Evolutionary conservation across 495 filamentous ascomycete genomes (phyloP), one percentile per base, ranked within the genome.

Genomic region (Lasiosphaeris hirsuta): DNA sequence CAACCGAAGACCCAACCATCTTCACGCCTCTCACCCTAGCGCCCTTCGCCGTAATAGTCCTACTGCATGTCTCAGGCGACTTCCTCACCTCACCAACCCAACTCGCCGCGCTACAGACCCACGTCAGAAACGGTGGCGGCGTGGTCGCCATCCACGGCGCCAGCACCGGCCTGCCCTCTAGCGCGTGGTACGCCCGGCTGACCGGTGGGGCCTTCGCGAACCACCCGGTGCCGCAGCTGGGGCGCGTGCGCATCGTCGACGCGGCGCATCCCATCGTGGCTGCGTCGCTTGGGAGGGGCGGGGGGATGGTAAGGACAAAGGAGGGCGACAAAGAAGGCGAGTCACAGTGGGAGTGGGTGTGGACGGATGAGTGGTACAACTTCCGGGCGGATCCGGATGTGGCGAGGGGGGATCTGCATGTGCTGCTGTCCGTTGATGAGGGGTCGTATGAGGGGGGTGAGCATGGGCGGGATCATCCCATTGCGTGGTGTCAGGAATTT

Each of bases 291-390:
- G 59, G 60, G 0, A 61, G 60, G 45, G 54, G 52, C 42, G 47
- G 51, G 10, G 50, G 15, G 10, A 45, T 43, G 40, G 19, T 13
- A 13, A 37, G 36, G 17, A 50, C n/a, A 37, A 17, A 4, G 3
- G n/a, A 8, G 13, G 33, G n/a, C 0, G 18, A 30, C 17, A 30
- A 41, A 1, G 51, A 17, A 13, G 44, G 11, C 13, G n/a, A n/a
- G n/a, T n/a, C n/a, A n/a, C n/a, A n/a, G n/a, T 40, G 37, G 63
- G 52, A 52, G 17, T 61, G 60, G 60, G 38, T 50, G n/a, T 76
- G 71, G 69, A 61, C 69, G 54, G 71, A 75, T 38, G 71, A 76
- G 54, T 75, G 70, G 69, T 76, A 76, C 50, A 71, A 71, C 57
- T 74, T 75, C 59, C 60, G 63, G 55, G 36, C 43, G 45, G 66